Percentiles rank a stretch among this genome's conserved stretches.
Evolutionary conservation across 169 alveolate genomes (phyloP).

Genomic region (Eimeria brunetti): DNA sequence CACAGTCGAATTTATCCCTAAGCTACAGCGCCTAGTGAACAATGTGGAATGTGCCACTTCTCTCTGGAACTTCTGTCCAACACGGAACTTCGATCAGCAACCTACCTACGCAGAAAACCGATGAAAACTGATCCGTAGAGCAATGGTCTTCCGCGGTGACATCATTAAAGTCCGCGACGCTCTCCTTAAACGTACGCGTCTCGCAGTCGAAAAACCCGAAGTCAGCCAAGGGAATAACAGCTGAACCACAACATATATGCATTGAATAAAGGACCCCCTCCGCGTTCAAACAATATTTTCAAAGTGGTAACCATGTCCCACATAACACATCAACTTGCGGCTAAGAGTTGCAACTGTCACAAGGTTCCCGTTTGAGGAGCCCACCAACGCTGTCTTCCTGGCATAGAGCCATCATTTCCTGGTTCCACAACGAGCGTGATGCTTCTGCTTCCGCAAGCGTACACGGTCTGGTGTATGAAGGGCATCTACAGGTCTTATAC

Average conservation of each 20-base stretch:
- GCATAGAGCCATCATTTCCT: conserved; percentile 66
- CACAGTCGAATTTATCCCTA: neutral
- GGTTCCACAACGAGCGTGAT: conserved; percentile 66
- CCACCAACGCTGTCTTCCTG: conserved; percentile 47
- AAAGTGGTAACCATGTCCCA: neutral
- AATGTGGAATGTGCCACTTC: neutral
- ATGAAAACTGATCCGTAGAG: conserved; percentile 28
- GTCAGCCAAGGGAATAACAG: conserved; percentile 28
- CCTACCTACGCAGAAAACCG: conserved; percentile 71
- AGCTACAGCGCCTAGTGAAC: neutral
- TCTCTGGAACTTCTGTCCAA: neutral
- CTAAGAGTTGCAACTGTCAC: neutral
- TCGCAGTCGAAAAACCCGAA: conserved; percentile 47
- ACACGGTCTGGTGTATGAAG: conserved; percentile 59
- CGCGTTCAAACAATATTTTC: neutral
- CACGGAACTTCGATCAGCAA: neutral
- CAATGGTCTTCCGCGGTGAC: conserved; percentile 48
- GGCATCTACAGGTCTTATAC: conserved; percentile 60
- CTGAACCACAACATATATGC: neutral
- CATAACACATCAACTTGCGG: neutral
- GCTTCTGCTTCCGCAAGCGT: conserved; percentile 60
- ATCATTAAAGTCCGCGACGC: conserved; percentile 16
- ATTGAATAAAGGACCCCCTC: neutral
- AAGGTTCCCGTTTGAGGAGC: neutral
- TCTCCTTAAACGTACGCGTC: conserved; percentile 59